These are phyloP conservation scores for Triangularia verruculosa DNA, from an alignment of 2,329 filamentous ascomycete species.

Conservation along the genomic window DNA sequence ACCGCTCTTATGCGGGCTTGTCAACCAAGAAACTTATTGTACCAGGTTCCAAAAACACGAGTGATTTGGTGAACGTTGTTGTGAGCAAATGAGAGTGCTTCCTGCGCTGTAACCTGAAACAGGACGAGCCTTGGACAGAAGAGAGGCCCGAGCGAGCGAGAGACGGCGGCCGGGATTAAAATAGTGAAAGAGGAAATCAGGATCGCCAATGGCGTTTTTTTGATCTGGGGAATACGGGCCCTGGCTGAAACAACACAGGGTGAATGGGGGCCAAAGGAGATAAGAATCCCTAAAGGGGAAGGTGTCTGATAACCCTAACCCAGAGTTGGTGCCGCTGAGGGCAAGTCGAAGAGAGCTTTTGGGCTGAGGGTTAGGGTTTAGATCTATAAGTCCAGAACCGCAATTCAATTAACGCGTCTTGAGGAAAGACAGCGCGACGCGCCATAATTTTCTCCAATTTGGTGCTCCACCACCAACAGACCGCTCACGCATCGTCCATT, in stretches of 20 bases:
- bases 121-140: background rate
- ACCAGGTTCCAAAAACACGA: background rate
- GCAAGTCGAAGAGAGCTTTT: background rate
- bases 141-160: conserved; percentile 2
- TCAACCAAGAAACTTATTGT: background rate
- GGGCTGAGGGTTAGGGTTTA: background rate
- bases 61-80: background rate
- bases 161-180: background rate
- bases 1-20: background rate
- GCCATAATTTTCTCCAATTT: conserved; percentile 22
- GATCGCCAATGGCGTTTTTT: conserved; percentile 5
- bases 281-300: background rate
- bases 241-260: background rate
- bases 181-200: conserved; percentile 4
- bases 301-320: background rate
- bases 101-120: conserved; percentile 15
- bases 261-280: background rate
- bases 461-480: conserved; percentile 5
- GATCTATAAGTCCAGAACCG: background rate
- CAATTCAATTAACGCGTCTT: conserved; percentile 26
- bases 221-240: background rate
- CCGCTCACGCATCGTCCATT: background rate
- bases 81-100: conserved; percentile 11
- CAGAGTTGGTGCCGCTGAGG: background rate
- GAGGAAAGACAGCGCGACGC: conserved; percentile 19